Evolutionary conservation across 352 stramenopile genomes (phyloP).

Genomic region (Globisporangium solare): DNA sequence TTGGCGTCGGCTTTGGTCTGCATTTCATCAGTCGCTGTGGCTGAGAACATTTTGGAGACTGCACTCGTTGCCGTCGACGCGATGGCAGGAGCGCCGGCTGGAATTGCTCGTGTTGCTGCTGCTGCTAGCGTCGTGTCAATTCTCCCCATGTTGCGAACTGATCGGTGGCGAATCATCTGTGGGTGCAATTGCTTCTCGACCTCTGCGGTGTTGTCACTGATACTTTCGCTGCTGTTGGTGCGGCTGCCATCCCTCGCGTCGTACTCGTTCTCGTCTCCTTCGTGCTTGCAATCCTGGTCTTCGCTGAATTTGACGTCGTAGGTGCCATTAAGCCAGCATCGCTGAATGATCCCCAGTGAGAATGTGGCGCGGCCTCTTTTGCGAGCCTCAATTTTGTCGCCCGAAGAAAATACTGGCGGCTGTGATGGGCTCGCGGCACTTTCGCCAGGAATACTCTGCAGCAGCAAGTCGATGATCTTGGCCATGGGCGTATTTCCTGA

Average conservation of each 20-base stretch:
- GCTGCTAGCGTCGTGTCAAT: background rate
- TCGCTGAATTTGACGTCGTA: conserved; percentile 17
- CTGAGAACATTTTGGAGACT: background rate
- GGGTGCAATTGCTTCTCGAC: conserved; percentile 1
- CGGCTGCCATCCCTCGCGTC: too few relatives aligned
- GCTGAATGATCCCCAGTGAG: conserved; percentile 13
- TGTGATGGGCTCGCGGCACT: background rate
- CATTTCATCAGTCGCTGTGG: background rate
- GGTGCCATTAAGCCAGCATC: conserved; percentile 19
- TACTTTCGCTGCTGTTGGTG: too few relatives aligned
- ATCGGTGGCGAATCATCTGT: conserved; percentile 1
- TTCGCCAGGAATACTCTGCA: conserved; percentile 4
- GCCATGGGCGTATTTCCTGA: background rate
- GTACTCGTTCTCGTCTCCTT: background rate
- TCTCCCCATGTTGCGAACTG: background rate
- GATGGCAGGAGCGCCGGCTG: background rate
- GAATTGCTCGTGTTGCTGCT: background rate
- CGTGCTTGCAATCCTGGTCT: too few relatives aligned
- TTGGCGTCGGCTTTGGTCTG: too few relatives aligned
- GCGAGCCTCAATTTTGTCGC: conserved; percentile 8
- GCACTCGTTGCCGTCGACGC: background rate
- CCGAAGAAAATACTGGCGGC: conserved; percentile 1
- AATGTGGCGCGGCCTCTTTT: conserved; percentile 4
- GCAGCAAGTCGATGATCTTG: background rate
- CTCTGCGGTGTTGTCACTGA: background rate